Evolutionary conservation across 768 basidiomycete species (phyloP), one percentile per base, ranked within the genome.

Genomic region (Chlorophyllum brunneum): DNA sequence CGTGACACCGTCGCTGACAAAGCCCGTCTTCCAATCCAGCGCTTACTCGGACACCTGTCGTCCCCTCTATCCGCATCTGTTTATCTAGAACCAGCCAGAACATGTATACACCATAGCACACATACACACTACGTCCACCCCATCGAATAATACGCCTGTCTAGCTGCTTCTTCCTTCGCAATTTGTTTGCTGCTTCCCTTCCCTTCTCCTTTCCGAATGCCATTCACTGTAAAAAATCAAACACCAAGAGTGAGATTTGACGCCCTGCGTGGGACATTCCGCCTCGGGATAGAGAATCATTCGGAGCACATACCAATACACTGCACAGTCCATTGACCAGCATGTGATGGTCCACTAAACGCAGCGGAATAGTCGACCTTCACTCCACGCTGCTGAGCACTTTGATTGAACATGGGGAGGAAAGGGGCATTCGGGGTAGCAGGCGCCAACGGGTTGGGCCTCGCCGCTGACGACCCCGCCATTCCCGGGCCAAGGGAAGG

Each of bases 151-250:
- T 80, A 88, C 7, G 88, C 88, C 58, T 81, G 71, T 52, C 79
- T 75, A 15, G 88, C 87, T 0, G 88, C 88, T 51, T 85, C 83
- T 60, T 90, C 88, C 65, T 88, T 90, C 5, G 88, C 88, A 1
- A 79, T 67, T 61, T 90, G 87, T 65, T 90, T 90, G 64, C 74
- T 85, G 47, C 74, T 70, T 24, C 86, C 85, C n/a, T 63, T 65
- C 1, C 88, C 88, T 43, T 71, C 66, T 9, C 88, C 88, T 59
- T 82, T 86, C 60, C 71, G 70, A 53, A 86, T 80, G 1, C 85
- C 85, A 58, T 88, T 85, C 45, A 87, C 88, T 88, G 54, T 24
- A 49, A n/a, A n/a, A n/a, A n/a, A n/a, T n/a, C n/a, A n/a, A 20
- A 40, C 23, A 58, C 27, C 37, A 34, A 37, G 49, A n/a, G 43